Evolutionary conservation across 768 basidiomycete species (phyloP).

Genomic region (Melanogaster broomeanus): DNA sequence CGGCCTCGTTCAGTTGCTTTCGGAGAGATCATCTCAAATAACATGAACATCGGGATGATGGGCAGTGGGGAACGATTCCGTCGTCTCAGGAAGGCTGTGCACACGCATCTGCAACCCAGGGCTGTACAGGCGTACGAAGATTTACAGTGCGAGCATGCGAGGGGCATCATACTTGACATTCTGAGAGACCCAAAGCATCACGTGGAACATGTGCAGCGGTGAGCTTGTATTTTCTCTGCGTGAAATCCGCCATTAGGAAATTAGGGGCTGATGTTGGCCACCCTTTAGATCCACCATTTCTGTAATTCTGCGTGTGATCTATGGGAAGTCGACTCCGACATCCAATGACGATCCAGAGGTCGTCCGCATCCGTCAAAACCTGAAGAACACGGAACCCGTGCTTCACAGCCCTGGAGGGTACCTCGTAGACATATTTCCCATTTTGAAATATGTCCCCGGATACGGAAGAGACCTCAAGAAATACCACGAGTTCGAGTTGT

Average conservation of each 20-base stretch:
- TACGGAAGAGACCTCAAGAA: too few relatives aligned
- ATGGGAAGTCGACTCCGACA: too few relatives aligned
- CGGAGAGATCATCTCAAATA: slow-evolving; percentile 55
- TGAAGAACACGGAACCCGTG: slow-evolving; percentile 25
- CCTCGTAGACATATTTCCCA: too few relatives aligned
- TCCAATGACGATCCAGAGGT: too few relatives aligned
- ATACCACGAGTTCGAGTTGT: too few relatives aligned
- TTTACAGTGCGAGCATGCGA: slow-evolving; percentile 39
- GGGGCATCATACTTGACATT: too few relatives aligned
- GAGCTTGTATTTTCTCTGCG: neutral
- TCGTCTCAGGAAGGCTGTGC: too few relatives aligned
- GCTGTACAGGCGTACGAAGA: slow-evolving; percentile 45
- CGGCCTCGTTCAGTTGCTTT: too few relatives aligned
- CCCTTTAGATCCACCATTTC: slow-evolving; percentile 18
- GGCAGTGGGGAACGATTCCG: slow-evolving; percentile 52
- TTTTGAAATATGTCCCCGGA: too few relatives aligned
- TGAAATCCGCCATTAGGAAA: neutral
- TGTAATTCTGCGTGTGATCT: slow-evolving; percentile 23
- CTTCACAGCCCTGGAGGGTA: slow-evolving; percentile 49
- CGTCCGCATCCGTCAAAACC: too few relatives aligned
- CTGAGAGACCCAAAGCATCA: slow-evolving; percentile 14
- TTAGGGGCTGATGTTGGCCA: neutral
- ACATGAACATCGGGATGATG: slow-evolving; percentile 53
- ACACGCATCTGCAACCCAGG: slow-evolving; percentile 54
- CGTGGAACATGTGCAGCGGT: slow-evolving; percentile 17